These are phyloP conservation scores for Paraphoma chrysanthemicola DNA, from an alignment of 2,329 filamentous ascomycete species.

Conservation along the genomic window DNA sequence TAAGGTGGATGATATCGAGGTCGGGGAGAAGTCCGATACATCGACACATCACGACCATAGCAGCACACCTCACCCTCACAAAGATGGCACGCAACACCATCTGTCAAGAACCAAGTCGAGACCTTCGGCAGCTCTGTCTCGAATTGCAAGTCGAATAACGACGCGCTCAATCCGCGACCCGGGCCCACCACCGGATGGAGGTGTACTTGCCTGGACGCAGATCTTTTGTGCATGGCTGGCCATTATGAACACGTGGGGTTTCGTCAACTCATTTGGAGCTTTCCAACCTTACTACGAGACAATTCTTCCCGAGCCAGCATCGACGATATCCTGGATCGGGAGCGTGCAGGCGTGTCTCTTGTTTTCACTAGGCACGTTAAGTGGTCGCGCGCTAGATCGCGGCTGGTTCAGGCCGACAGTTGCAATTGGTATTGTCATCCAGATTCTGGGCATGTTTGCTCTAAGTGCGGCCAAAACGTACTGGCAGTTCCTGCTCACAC, in stretches of 20 bases:
- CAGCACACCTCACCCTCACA: not conserved
- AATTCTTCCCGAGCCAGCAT: conserved; percentile 42
- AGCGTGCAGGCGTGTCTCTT: conserved; percentile 57
- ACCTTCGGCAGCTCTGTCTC: conserved; percentile 19
- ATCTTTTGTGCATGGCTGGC: conserved; percentile 41
- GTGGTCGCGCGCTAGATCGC: conserved; percentile 58
- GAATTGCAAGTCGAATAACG: conserved; percentile 47
- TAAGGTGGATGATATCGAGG: not conserved
- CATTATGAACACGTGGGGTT: conserved; percentile 48
- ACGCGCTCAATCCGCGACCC: conserved; percentile 29
- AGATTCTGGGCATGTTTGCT: conserved; percentile 58
- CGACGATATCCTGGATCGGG: conserved; percentile 62
- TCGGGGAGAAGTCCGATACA: conserved; percentile 8
- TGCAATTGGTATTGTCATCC: conserved; percentile 49
- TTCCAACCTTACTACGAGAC: conserved; percentile 57
- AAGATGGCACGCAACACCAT: not conserved
- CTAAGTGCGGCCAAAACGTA: conserved; percentile 57
- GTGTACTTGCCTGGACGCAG: conserved; percentile 43
- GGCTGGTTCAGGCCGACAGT: conserved; percentile 56
- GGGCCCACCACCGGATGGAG: conserved; percentile 53
- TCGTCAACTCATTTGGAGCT: conserved; percentile 52
- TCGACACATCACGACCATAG: conserved; percentile 3
- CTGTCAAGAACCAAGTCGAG: conserved; percentile 17
- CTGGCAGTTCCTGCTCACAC: conserved; percentile 52
- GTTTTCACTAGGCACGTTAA: conserved; percentile 54